A percentile compares a stretch with the other conserved stretches of the same genome.
These are phyloP conservation scores for Vanderwaltozyma polyspora DNA, from an alignment of 805 yeast species.

Conservation along the genomic window DNA sequence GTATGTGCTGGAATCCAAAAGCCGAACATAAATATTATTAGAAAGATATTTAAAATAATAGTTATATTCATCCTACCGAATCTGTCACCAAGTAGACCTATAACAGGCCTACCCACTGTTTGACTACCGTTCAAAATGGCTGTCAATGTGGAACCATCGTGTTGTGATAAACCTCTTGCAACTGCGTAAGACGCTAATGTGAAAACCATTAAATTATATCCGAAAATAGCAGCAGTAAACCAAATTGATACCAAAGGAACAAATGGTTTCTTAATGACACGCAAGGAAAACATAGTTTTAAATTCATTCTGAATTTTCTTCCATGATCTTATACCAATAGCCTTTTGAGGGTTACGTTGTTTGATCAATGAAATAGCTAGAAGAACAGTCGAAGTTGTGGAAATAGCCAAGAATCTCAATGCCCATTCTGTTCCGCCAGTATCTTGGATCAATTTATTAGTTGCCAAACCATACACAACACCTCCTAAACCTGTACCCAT, in stretches of 20 bases:
- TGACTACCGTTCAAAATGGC: conserved; percentile 39
- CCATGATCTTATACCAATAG: conserved; percentile 20
- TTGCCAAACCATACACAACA: conserved; percentile 32
- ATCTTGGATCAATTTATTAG: conserved; percentile 31
- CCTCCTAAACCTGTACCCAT: conserved; percentile 48
- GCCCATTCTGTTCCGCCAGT: conserved; percentile 39
- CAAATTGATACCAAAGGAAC: conserved; percentile 29
- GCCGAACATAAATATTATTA: conserved; percentile 31
- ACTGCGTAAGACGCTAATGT: conserved; percentile 38
- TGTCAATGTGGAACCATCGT: conserved; percentile 35
- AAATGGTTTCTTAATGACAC: conserved; percentile 25
- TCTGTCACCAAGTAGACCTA: conserved; percentile 36
- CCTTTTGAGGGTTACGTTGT: conserved; percentile 32
- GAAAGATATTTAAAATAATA: conserved; percentile 25
- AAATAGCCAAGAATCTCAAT: conserved; percentile 34
- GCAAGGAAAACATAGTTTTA: conserved; percentile 7
- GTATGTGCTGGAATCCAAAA: conserved; percentile 40
- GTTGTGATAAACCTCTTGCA: conserved; percentile 34
- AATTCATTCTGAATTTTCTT: conserved; percentile 18
- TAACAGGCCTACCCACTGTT: conserved; percentile 37
- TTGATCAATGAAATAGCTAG: conserved; percentile 34
- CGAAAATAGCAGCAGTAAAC: conserved; percentile 29
- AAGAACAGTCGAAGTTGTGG: conserved; percentile 28
- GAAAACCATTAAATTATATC: conserved; percentile 35
- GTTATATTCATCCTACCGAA: conserved; percentile 39